phyloP scores from a whole-genome alignment of 208 protist genomes.

The Trypanosoma cruzi region DNA sequence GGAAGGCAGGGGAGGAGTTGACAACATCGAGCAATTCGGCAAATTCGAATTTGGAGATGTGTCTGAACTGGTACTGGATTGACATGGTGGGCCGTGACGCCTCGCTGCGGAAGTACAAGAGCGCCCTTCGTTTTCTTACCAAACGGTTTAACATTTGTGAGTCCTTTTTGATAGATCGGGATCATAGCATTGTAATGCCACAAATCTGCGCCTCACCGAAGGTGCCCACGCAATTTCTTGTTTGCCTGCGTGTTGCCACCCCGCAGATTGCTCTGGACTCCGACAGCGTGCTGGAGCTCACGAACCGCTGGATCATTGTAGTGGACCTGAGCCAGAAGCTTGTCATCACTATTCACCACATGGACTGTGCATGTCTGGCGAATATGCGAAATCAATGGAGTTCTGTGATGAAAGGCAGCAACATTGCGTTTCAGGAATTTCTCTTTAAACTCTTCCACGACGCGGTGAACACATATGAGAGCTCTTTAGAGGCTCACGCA shows the following conservation, averaged over 20 bases:
- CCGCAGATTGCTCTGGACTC: slow-evolving; percentile 72
- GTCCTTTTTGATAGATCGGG: slow-evolving; percentile 80
- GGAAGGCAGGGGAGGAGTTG: slow-evolving; percentile 38
- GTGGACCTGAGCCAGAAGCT: slow-evolving; percentile 77
- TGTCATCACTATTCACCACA: slow-evolving; percentile 84
- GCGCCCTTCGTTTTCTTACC: slow-evolving; percentile 60
- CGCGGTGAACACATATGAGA: slow-evolving; percentile 76
- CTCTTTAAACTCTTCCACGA: slow-evolving; percentile 85
- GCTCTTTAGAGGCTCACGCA: slow-evolving; percentile 73
- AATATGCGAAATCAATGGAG: slow-evolving; percentile 69
- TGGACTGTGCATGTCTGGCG: slow-evolving; percentile 73
- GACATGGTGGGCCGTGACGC: slow-evolving; percentile 78
- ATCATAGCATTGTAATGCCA: slow-evolving; percentile 74
- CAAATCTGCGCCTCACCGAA: slow-evolving; percentile 75
- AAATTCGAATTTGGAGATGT: slow-evolving; percentile 72
- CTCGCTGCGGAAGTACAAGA: slow-evolving; percentile 58
- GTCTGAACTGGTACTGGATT: slow-evolving; percentile 91
- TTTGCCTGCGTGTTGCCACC: slow-evolving; percentile 81
- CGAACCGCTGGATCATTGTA: slow-evolving; percentile 86
- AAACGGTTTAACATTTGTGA: slow-evolving; percentile 73
- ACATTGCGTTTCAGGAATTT: slow-evolving; percentile 86
- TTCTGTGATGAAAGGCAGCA: slow-evolving; percentile 56
- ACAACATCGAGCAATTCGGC: slow-evolving; percentile 26
- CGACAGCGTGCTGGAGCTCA: slow-evolving; percentile 81
- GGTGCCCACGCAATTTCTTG: slow-evolving; percentile 74